phyloP scores from a whole-genome alignment of 2,329 filamentous ascomycete genomes.

The Aspergillus fructus region DNA sequence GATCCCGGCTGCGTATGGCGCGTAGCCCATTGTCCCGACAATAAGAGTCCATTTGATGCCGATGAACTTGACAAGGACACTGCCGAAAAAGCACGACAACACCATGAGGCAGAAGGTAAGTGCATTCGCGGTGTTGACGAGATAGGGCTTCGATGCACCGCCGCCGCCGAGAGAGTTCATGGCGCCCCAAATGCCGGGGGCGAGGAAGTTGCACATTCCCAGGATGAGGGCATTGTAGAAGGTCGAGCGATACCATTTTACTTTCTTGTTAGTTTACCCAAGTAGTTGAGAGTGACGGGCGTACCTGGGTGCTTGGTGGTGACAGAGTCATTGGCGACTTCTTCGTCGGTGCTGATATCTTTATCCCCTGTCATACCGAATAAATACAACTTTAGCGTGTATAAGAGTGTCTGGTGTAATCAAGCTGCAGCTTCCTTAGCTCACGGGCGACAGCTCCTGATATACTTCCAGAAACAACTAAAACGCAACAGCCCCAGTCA shows the following conservation, averaged over 20 bases:
- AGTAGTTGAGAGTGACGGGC: background rate
- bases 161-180: constrained; percentile 74
- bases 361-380: constrained; percentile 13
- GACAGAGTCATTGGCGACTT: constrained; percentile 10
- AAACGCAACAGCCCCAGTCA: background rate
- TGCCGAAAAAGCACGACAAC: constrained; percentile 65
- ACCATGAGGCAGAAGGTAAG: constrained; percentile 74
- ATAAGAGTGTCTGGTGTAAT: background rate
- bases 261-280: constrained; percentile 31
- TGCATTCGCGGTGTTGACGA: constrained; percentile 70
- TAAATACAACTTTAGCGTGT: too few species aligned
- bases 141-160: constrained; percentile 62
- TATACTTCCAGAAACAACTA: background rate
- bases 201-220: constrained; percentile 68
- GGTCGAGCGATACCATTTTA: constrained; percentile 69
- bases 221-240: constrained; percentile 72
- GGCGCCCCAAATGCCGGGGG: constrained; percentile 70
- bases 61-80: constrained; percentile 63
- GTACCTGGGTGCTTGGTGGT: constrained; percentile 13
- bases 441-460: background rate
- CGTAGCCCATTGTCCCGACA: constrained; percentile 71
- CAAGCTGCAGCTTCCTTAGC: background rate
- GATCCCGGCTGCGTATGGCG: constrained; percentile 68
- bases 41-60: constrained; percentile 71
- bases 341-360: constrained; percentile 19